Base-by-base conservation (phyloP, 768 basidiomycete genomes). In the Zangia roseola region DNA sequence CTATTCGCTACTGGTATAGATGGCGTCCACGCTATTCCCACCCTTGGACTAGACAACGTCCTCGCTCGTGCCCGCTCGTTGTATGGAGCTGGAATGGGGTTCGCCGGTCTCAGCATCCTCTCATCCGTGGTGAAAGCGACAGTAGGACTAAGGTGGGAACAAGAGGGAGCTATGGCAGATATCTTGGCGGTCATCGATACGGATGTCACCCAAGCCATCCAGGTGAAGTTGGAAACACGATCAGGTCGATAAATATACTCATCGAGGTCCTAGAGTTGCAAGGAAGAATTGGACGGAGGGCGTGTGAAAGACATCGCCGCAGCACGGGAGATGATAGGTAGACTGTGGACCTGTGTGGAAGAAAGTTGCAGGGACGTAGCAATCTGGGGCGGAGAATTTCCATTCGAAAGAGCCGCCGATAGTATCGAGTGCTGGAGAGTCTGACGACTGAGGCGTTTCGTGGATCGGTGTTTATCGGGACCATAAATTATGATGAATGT, bases 81-180 rank as follows among this genome's bases (percentile, higher is more conserved):
- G 9, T 91, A 87, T 52, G 90, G 89, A 1, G 84, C 84, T n/a
- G 89, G 88, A 1, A 73, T 91, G 72, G 90, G 88, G 3, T 83
- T 89, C 56, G 67, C 79, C 0, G 83, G 83, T 54, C 72, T 92
- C 17, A 60, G 59, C 10, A 61, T 85, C 6, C 75, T 92, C 39
- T 67, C 80, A 26, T 70, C 72, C n/a, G 72, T 89, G 41, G 81
- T 91, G 40, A 73, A 78, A 31, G 77, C 79, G 12, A 84, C 86
- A 0, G 59, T 81, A 34, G 81, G 81, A 6, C 67, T 82, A 30
- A 77, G 77, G 43, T 91, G 87, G 88, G 73, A 78, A 55, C 72
- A 74, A 14, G 79, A 81, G 36, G 78, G 82, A 17, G 70, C 75
- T 47, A 77, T 84, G 73, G 78, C 78, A 47, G 71, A 80, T 35